A percentile compares a stretch with the other conserved stretches of the same genome.
Conservation (phyloP, 192 early-diverging fungal species). For the Entomortierella lignicola region DNA sequence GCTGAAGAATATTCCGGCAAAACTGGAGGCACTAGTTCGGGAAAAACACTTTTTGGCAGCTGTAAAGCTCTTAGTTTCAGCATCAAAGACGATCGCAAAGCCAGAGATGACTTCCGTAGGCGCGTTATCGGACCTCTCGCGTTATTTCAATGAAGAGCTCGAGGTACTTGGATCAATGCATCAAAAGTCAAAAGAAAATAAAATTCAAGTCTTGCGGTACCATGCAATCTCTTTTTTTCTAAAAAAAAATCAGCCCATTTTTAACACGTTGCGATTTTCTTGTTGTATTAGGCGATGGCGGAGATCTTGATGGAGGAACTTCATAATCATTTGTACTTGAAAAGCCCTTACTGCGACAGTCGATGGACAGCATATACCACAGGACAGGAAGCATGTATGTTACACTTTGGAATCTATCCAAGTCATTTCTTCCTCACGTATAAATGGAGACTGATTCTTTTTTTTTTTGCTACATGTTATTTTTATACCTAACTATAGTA, state of each 20-base stretch:
- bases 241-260: too few relatives aligned
- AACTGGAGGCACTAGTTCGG: conserved; percentile 64
- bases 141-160: conserved; percentile 68
- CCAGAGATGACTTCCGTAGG: conserved; percentile 76
- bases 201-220: not conserved
- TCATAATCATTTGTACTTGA: conserved; percentile 83
- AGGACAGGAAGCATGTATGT: conserved; percentile 65
- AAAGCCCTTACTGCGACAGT: conserved; percentile 81
- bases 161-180: conserved; percentile 44
- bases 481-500: conserved; percentile 18
- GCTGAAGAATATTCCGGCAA: conserved; percentile 71
- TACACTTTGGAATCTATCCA: too few relatives aligned
- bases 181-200: not conserved
- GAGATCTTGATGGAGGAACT: conserved; percentile 80
- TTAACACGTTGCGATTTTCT: not conserved
- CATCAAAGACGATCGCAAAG: conserved; percentile 70
- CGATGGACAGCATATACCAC: conserved; percentile 65
- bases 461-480: too few relatives aligned
- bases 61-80: conserved; percentile 70
- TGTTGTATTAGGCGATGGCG: conserved; percentile 61
- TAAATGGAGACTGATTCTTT: too few relatives aligned
- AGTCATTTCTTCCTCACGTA: too few relatives aligned
- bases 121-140: conserved; percentile 73
- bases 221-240: too few relatives aligned
- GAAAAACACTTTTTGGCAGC: conserved; percentile 81